Conservation (phyloP, 768 basidiomycete species). For the Rhizopogon vesiculosus region DNA sequence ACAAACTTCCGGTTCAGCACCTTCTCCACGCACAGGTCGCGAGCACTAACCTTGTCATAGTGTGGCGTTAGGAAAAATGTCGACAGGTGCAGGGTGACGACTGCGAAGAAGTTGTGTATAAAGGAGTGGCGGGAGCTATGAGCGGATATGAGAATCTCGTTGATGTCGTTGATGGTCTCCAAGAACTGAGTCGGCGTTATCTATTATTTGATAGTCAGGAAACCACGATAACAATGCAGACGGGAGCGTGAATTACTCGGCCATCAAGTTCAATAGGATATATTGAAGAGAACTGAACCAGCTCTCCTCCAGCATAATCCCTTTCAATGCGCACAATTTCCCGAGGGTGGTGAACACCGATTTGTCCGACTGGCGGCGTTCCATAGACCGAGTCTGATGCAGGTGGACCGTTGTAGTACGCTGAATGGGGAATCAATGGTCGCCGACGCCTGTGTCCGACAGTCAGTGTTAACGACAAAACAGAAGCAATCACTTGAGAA, state of each 20-base stretch:
- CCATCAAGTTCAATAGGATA: constrained; percentile 93
- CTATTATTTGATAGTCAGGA: constrained; percentile 33
- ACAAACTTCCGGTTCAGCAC: constrained; percentile 3
- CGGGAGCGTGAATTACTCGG: constrained; percentile 50
- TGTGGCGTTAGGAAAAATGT: constrained; percentile 64
- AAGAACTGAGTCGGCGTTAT: constrained; percentile 89
- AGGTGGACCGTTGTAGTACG: constrained; percentile 83
- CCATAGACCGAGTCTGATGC: constrained; percentile 75
- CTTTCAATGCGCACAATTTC: constrained; percentile 90
- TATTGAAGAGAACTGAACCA: constrained; percentile 83
- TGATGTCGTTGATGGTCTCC: constrained; percentile 87
- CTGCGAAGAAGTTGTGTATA: constrained; percentile 73
- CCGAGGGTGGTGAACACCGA: constrained; percentile 86
- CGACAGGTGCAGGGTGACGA: constrained; percentile 79
- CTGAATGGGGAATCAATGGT: constrained; percentile 65
- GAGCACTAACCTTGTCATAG: constrained; percentile 65
- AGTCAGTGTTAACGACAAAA: constrained; percentile 14
- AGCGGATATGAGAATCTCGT: constrained; percentile 82
- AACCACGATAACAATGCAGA: not conserved
- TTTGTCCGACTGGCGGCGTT: constrained; percentile 73
- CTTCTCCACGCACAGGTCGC: not conserved
- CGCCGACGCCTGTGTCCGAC: constrained; percentile 29
- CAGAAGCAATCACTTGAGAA: constrained; percentile 2
- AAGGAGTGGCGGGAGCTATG: constrained; percentile 71
- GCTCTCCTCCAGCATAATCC: constrained; percentile 88